A percentile compares a stretch with the other conserved stretches of the same genome.
phyloP scores from a whole-genome alignment of 2,329 filamentous ascomycete species.

The Colletotrichum incanum region DNA sequence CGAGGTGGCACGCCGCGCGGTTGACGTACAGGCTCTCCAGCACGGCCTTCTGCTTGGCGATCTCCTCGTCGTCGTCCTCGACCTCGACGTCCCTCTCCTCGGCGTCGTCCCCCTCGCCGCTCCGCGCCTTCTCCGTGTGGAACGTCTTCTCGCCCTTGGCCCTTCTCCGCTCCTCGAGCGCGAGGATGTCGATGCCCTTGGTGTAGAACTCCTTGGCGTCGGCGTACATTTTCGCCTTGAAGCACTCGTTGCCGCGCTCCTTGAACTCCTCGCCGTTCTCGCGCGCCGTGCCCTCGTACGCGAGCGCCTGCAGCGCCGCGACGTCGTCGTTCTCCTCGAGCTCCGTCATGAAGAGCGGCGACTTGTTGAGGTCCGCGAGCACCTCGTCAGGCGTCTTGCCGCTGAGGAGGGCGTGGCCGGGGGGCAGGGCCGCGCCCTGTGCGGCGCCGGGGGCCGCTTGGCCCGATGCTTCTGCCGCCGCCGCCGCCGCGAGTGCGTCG shows the following conservation, averaged over 20 bases:
- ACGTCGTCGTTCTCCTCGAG: conserved; percentile 88
- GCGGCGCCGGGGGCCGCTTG: conserved; percentile 46
- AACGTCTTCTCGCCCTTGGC: conserved; percentile 53
- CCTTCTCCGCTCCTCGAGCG: conserved; percentile 73
- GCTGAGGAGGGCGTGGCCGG: conserved; percentile 53
- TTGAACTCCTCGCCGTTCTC: conserved; percentile 91
- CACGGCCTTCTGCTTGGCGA: conserved; percentile 72
- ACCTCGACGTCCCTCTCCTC: conserved; percentile 60
- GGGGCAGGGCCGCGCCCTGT: conserved; percentile 61
- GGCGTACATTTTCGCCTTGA: conserved; percentile 78
- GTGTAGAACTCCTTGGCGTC: conserved; percentile 94
- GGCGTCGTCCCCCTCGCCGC: conserved; percentile 44
- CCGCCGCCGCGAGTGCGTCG: conserved; percentile 8
- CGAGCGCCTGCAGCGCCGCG: conserved; percentile 89
- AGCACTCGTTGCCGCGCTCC: conserved; percentile 92
- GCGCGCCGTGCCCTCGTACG: conserved; percentile 90
- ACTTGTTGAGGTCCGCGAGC: conserved; percentile 70
- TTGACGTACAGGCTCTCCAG: conserved; percentile 88
- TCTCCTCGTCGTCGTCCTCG: conserved; percentile 71
- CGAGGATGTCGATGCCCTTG: conserved; percentile 84
- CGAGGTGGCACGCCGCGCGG: conserved; percentile 90
- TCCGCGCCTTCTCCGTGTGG: conserved; percentile 37
- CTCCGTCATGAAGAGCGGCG: conserved; percentile 96
- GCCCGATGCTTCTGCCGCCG: conserved; percentile 23
- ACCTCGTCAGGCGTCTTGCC: conserved; percentile 70